These are phyloP conservation scores for Rhodomyrtus tomentosa DNA, from an alignment of 345 rosid species.

Conservation along the genomic window DNA sequence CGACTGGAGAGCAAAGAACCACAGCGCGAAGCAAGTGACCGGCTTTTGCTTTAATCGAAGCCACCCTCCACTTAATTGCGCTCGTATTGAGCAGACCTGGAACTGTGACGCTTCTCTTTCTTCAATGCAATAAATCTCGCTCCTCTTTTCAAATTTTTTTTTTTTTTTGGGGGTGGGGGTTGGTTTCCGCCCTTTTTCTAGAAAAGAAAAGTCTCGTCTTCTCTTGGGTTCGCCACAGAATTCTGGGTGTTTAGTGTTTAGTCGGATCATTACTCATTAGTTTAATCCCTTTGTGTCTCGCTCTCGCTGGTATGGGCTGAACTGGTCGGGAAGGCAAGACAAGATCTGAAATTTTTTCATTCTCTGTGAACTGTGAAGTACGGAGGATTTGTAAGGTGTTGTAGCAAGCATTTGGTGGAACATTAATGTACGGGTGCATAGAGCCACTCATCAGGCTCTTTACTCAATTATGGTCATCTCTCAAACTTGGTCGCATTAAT, in stretches of 20 bases:
- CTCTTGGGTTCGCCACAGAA: neutral
- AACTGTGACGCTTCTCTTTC: neutral
- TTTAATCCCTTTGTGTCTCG: neutral
- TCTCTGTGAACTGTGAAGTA: neutral
- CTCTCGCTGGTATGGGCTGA: neutral
- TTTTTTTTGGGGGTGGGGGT: too few species aligned
- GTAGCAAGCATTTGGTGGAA: neutral
- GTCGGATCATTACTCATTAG: neutral
- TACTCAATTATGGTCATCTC: neutral
- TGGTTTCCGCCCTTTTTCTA: neutral
- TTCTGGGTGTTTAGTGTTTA: neutral
- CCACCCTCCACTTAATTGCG: neutral
- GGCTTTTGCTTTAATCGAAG: slow-evolving; percentile 56
- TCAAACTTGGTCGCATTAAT: neutral
- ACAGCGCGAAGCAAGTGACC: slow-evolving; percentile 4
- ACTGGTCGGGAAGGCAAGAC: neutral
- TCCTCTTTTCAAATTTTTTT: neutral
- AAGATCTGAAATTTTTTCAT: neutral
- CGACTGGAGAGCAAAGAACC: neutral
- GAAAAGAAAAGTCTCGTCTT: neutral
- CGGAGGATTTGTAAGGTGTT: neutral
- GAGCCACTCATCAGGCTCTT: neutral
- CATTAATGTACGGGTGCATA: neutral
- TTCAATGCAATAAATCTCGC: neutral
- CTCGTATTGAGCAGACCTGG: neutral